These are phyloP conservation scores for Zygoascus hellenicus DNA, from an alignment of 1,139 yeast species.

Conservation along the genomic window DNA sequence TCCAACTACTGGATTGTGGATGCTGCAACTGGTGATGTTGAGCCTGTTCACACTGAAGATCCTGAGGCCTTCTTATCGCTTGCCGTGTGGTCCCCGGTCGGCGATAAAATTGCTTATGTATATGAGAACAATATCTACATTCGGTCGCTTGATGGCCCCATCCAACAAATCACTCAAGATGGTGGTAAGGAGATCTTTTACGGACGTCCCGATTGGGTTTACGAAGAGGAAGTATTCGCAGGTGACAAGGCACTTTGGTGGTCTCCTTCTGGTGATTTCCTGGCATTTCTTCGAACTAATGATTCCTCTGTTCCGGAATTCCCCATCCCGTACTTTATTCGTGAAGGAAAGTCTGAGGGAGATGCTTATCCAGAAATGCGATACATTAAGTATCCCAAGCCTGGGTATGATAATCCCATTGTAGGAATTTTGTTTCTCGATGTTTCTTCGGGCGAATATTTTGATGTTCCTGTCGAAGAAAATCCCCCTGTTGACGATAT, in stretches of 20 bases:
- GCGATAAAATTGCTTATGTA: slow-evolving; percentile 61
- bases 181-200: slow-evolving; percentile 67
- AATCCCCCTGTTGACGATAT: slow-evolving; percentile 39
- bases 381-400: slow-evolving; percentile 76
- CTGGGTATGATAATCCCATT: slow-evolving; percentile 71
- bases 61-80: slow-evolving; percentile 37
- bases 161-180: slow-evolving; percentile 52
- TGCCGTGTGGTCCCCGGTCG: slow-evolving; percentile 73
- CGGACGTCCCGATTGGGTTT: slow-evolving; percentile 95
- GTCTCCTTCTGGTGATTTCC: slow-evolving; percentile 63
- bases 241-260: slow-evolving; percentile 76
- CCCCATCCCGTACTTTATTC: slow-evolving; percentile 57
- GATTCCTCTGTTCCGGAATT: slow-evolving; percentile 66
- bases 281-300: slow-evolving; percentile 62
- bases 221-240: slow-evolving; percentile 83
- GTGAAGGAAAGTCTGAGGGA: slow-evolving; percentile 29
- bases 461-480: slow-evolving; percentile 27
- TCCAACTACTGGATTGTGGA: slow-evolving; percentile 64
- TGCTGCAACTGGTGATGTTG: slow-evolving; percentile 33
- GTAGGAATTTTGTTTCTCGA: slow-evolving; percentile 47
- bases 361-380: slow-evolving; percentile 55
- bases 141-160: slow-evolving; percentile 27
- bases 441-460: slow-evolving; percentile 31
- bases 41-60: slow-evolving; percentile 39
- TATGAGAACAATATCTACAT: slow-evolving; percentile 57